phyloP scores from a whole-genome alignment of 176 grass and related monocot genomes.

The Carex kokanica region DNA sequence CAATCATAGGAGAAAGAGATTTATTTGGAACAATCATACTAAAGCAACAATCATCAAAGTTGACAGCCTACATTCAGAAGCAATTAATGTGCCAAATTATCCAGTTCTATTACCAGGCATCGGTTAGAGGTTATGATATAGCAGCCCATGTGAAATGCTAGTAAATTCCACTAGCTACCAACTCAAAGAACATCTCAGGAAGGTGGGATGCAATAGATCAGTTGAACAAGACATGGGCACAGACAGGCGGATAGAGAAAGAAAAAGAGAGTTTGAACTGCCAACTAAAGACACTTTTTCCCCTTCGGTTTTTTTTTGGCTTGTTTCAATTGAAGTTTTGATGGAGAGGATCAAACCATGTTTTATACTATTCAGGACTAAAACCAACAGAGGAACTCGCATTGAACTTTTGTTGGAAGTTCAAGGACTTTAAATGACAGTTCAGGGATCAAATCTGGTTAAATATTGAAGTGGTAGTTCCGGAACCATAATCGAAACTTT shows the following conservation, averaged over 20 bases:
- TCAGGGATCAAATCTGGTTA: not conserved
- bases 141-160: not conserved
- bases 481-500: not conserved
- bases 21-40: not conserved
- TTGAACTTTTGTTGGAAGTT: not conserved
- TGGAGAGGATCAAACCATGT: not conserved
- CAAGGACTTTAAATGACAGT: not conserved
- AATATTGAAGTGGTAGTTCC: not conserved
- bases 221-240: not conserved
- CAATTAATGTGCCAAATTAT: not conserved
- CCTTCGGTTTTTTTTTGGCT: not conserved
- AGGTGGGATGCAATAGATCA: not conserved
- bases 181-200: not conserved
- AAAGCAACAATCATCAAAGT: not conserved
- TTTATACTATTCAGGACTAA: not conserved
- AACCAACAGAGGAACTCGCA: not conserved
- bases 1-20: not conserved
- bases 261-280: not conserved
- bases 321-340: not conserved
- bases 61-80: not conserved
- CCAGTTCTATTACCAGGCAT: not conserved
- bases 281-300: not conserved
- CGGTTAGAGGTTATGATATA: not conserved
- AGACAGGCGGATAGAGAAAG: not conserved
- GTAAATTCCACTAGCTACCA: not conserved